phyloP scores from a whole-genome alignment of 176 grass and related monocot species.

The Melocanna baccifera region DNA sequence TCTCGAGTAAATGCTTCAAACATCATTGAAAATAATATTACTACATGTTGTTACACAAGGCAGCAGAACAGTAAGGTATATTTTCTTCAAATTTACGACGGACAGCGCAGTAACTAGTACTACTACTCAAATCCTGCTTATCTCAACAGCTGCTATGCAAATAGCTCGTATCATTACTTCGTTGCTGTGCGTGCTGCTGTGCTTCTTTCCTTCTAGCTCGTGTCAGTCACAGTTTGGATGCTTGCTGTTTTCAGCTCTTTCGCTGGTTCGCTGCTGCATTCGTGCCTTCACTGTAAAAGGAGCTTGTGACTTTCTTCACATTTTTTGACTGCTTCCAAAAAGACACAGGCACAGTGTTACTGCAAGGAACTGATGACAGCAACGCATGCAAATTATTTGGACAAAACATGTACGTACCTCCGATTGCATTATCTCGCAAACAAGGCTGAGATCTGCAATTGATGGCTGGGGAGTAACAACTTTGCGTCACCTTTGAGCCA shows the following conservation, averaged over 20 bases:
- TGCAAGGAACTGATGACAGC: neutral
- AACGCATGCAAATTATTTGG: neutral
- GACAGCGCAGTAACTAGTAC: neutral
- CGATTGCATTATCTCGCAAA: conserved; percentile 89
- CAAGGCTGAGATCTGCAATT: conserved; percentile 84
- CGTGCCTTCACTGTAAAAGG: conserved; percentile 49
- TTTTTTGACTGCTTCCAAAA: neutral
- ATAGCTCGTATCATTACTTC: neutral
- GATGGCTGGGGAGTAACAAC: conserved; percentile 69
- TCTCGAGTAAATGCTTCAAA: neutral
- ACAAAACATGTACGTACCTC: conserved; percentile 51
- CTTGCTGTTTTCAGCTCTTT: conserved; percentile 2
- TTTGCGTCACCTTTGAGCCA: conserved; percentile 70
- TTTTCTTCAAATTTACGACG: neutral
- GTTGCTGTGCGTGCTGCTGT: neutral
- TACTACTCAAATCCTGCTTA: neutral
- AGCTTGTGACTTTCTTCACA: conserved; percentile 58
- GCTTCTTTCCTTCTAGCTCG: neutral
- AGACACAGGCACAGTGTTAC: neutral
- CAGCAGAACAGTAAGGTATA: neutral
- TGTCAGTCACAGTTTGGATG: conserved; percentile 40
- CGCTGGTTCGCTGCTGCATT: neutral
- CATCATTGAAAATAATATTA: neutral
- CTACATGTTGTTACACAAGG: neutral
- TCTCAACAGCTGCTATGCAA: neutral